Evolutionary conservation across 2,329 filamentous ascomycete genomes (phyloP).

Genomic region (Emericellopsis cladophorae): DNA sequence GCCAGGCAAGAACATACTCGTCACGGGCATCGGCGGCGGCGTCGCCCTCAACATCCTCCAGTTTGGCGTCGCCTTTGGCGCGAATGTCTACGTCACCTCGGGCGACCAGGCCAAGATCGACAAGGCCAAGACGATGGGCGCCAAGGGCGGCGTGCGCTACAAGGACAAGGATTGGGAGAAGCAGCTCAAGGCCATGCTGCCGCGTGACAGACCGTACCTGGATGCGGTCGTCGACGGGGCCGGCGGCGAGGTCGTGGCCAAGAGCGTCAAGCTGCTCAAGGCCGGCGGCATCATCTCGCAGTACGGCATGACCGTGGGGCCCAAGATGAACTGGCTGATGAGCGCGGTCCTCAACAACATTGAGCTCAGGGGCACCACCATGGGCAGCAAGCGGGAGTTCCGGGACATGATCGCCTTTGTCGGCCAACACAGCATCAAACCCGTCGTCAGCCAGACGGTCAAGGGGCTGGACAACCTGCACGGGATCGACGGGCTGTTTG

Average conservation of each 20-base stretch:
- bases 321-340: constrained; percentile 83
- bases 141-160: constrained; percentile 72
- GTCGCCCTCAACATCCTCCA: constrained; percentile 74
- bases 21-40: constrained; percentile 88
- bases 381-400: constrained; percentile 87
- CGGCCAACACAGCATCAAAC: constrained; percentile 55
- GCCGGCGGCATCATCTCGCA: constrained; percentile 69
- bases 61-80: constrained; percentile 64
- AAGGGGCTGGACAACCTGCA: constrained; percentile 62
- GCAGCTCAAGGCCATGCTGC: constrained; percentile 51
- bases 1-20: constrained; percentile 56
- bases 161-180: constrained; percentile 71
- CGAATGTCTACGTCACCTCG: constrained; percentile 72
- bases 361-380: constrained; percentile 74
- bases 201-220: constrained; percentile 51
- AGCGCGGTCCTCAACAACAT: constrained; percentile 74
- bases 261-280: constrained; percentile 58
- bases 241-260: constrained; percentile 70
- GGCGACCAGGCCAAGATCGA: constrained; percentile 64
- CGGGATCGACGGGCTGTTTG: constrained; percentile 73
- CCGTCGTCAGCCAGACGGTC: constrained; percentile 64
- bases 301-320: constrained; percentile 84
- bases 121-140: constrained; percentile 59
- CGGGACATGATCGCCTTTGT: constrained; percentile 84
- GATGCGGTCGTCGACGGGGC: constrained; percentile 88